phyloP scores from a whole-genome alignment of 306 rosid species.

The Inga laurina region DNA sequence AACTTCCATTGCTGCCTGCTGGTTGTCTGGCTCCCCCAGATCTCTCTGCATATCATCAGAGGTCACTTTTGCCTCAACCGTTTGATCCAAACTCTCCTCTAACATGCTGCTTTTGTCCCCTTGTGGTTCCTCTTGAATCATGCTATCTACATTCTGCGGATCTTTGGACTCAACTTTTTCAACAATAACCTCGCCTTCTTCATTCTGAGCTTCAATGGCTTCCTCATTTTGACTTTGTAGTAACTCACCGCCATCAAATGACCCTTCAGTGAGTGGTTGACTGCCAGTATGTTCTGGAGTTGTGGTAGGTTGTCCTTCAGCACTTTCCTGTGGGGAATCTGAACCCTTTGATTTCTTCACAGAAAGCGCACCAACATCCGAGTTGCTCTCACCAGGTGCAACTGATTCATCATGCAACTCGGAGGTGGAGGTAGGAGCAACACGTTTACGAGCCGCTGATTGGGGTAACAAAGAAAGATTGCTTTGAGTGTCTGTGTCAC shows the following conservation, averaged over 20 bases:
- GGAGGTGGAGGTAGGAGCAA: slow-evolving; percentile 60
- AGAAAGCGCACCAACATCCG: slow-evolving; percentile 55
- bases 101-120: slow-evolving; percentile 43
- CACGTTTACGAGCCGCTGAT: slow-evolving; percentile 68
- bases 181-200: slow-evolving; percentile 51
- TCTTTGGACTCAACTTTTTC: slow-evolving; percentile 66
- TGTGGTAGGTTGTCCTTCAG: slow-evolving; percentile 55
- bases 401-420: slow-evolving; percentile 67
- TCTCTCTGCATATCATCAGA: slow-evolving; percentile 66
- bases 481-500: slow-evolving; percentile 56
- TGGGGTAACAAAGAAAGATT: slow-evolving; percentile 41
- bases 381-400: slow-evolving; percentile 49
- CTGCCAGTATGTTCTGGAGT: slow-evolving; percentile 50
- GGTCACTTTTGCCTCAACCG: slow-evolving; percentile 46
- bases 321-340: slow-evolving; percentile 53
- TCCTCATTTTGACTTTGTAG: slow-evolving; percentile 69
- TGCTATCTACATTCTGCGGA: slow-evolving; percentile 40
- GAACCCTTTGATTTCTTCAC: slow-evolving; percentile 71
- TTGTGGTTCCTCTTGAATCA: slow-evolving; percentile 56
- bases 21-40: slow-evolving; percentile 63
- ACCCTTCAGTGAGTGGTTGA: slow-evolving; percentile 56
- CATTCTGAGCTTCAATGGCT: slow-evolving; percentile 58
- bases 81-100: slow-evolving; percentile 62
- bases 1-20: slow-evolving; percentile 43
- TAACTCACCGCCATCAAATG: slow-evolving; percentile 55